A percentile compares a stretch with the other conserved stretches of the same genome.
These are phyloP conservation scores for Buxus sempervirens DNA, from an alignment of 164 flowering plant genomes.

Conservation along the genomic window DNA sequence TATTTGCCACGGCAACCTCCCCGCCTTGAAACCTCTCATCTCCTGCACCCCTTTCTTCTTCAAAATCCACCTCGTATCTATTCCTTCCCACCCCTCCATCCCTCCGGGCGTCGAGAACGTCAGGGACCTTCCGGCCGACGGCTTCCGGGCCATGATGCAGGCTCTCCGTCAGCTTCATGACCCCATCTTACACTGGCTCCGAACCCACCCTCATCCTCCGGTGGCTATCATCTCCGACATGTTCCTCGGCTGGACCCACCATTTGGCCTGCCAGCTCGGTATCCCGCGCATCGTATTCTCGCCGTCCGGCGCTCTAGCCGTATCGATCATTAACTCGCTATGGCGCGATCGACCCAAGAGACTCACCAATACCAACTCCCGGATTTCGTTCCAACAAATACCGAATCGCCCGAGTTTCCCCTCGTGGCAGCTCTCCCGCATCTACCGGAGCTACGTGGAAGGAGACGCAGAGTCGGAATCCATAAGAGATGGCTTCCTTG, in stretches of 20 bases:
- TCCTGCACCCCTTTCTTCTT: slow-evolving; percentile 32
- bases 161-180: slow-evolving; percentile 29
- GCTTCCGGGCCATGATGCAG: slow-evolving; percentile 24
- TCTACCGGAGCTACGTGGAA: slow-evolving; percentile 12
- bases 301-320: slow-evolving; percentile 21
- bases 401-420: slow-evolving; percentile 25
- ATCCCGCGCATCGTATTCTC: slow-evolving; percentile 29
- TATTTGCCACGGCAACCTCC: slow-evolving; percentile 65
- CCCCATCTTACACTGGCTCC: slow-evolving; percentile 45
- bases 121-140: slow-evolving; percentile 35
- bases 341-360: slow-evolving; percentile 4
- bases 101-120: slow-evolving; percentile 51
- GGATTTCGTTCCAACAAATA: slow-evolving; percentile 6
- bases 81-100: slow-evolving; percentile 48
- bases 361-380: not conserved
- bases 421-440: slow-evolving; percentile 13
- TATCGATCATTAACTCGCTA: slow-evolving; percentile 9
- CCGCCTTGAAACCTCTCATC: slow-evolving; percentile 37
- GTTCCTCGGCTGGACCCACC: slow-evolving; percentile 37
- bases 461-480: slow-evolving; percentile 13
- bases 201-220: slow-evolving; percentile 45
- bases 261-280: slow-evolving; percentile 22
- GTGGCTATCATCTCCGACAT: slow-evolving; percentile 49
- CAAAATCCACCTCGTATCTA: slow-evolving; percentile 44
- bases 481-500: slow-evolving; percentile 12